Percentiles rank a stretch among this genome's conserved stretches.
These are phyloP conservation scores for Claviceps sp. DNA, from an alignment of 2,329 filamentous ascomycete species.

Conservation along the genomic window DNA sequence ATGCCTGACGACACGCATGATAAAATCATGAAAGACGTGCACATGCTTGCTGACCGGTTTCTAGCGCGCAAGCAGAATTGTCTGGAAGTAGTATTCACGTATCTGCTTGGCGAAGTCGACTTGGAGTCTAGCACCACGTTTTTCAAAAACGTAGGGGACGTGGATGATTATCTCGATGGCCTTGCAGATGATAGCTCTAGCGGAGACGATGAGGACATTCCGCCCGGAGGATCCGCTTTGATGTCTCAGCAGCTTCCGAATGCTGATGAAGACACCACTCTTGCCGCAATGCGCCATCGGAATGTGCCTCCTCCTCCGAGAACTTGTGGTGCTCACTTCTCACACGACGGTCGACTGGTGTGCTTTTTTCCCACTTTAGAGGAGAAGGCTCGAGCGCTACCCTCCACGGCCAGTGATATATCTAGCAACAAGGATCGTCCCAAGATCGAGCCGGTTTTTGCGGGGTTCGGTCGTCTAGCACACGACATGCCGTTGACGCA, in stretches of 20 bases:
- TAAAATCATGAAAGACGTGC: slow-evolving; percentile 38
- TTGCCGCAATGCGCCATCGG: slow-evolving; percentile 37
- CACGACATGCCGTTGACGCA: slow-evolving; percentile 37
- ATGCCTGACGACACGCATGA: slow-evolving; percentile 43
- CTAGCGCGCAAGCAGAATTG: slow-evolving; percentile 46
- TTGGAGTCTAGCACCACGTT: slow-evolving; percentile 46
- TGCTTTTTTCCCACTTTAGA: slow-evolving; percentile 60
- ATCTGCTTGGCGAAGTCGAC: slow-evolving; percentile 49
- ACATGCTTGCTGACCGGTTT: slow-evolving; percentile 42
- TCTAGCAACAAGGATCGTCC: slow-evolving; percentile 33
- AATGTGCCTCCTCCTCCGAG: slow-evolving; percentile 42
- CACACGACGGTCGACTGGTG: slow-evolving; percentile 47
- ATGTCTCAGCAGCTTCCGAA: slow-evolving; percentile 51
- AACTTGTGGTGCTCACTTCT: slow-evolving; percentile 47
- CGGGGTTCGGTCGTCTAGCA: slow-evolving; percentile 41
- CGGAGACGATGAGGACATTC: slow-evolving; percentile 54
- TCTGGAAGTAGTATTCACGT: slow-evolving; percentile 47
- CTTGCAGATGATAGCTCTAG: slow-evolving; percentile 69
- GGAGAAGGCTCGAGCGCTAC: slow-evolving; percentile 38
- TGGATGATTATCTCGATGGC: slow-evolving; percentile 42
- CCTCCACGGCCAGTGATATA: slow-evolving; percentile 32
- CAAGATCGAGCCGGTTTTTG: slow-evolving; percentile 42
- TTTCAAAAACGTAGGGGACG: slow-evolving; percentile 51
- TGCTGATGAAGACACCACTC: slow-evolving; percentile 37
- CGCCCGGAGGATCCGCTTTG: slow-evolving; percentile 37